Base-by-base conservation (phyloP, 331 rosid species). In the Malus hybrid region DNA sequence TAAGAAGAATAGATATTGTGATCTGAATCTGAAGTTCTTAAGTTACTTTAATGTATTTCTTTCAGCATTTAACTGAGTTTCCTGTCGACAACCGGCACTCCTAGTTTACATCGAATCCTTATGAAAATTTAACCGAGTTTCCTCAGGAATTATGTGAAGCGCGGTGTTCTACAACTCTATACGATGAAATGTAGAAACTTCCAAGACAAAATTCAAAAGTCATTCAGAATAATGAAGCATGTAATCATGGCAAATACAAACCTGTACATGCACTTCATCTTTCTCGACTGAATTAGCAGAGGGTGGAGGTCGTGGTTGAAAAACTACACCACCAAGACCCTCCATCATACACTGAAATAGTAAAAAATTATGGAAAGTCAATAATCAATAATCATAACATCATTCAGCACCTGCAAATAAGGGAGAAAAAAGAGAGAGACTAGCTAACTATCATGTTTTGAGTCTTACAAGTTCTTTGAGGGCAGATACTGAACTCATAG, bases 241-340 rank as follows among this genome's bases (percentile, higher is more conserved):
- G 59, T 67, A 55, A 42, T 46, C 20, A 70, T 54, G 61, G 64
- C 20, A 80, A 46, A 16, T 73, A 63, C 90, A 77, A 80, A 93
- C 98, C 96, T 93, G 95, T 65, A 88, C 98, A 44, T 93, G 88
- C 46, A 93, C 91, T 89, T 93, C 98, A 76, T 90, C 98, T 48
- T 79, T 90, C 85, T 82, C 93, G 32, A 59, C 71, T 69, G 85
- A 85, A 85, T 84, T 88, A 67, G 81, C 64, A 18, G 92, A 75
- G 73, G 79, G 87, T 63, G 87, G 83, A 59, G 89, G 88, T 65
- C 81, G 82, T 15, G 86, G 76, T 76, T 86, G 86, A 83, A 89
- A 93, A 84, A 64, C 85, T 67, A 90, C 81, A 74, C 86, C 83
- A 77, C 86, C 83, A 78, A 93, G 97, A 77, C 98, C 98, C 83